Evolutionary conservation across 495 filamentous ascomycete species (phyloP).

Genomic region (Xanthoparmelia taractica): DNA sequence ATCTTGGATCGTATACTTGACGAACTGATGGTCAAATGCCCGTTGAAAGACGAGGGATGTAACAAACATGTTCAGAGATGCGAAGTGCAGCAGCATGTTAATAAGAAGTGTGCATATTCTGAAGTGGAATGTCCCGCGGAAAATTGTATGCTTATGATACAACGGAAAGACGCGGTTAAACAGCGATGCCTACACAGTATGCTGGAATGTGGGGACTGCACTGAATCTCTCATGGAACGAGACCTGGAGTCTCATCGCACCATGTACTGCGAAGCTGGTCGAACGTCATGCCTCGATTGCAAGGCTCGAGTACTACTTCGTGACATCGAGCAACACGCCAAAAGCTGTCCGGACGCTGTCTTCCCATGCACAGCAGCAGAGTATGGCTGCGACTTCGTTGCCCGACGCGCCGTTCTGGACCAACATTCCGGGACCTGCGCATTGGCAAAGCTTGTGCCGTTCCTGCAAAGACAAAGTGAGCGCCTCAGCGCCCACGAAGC

Average conservation of each 20-base stretch:
- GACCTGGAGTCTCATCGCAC: conserved; percentile 46
- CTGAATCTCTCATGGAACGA: conserved; percentile 46
- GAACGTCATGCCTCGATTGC: conserved; percentile 48
- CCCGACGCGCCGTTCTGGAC: conserved; percentile 42
- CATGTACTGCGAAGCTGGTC: conserved; percentile 11
- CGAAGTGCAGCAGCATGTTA: conserved; percentile 64
- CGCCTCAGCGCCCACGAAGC: conserved; percentile 50
- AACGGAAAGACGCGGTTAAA: conserved; percentile 45
- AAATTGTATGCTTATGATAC: conserved; percentile 38
- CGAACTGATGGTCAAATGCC: conserved; percentile 66
- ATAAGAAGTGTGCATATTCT: conserved; percentile 64
- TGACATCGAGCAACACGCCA: conserved; percentile 43
- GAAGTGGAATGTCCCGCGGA: conserved; percentile 55
- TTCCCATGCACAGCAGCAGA: conserved; percentile 47
- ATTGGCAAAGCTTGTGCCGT: conserved; percentile 51
- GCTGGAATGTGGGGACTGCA: conserved; percentile 48
- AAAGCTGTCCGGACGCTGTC: conserved; percentile 46
- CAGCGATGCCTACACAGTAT: conserved; percentile 51
- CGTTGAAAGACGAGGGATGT: conserved; percentile 56
- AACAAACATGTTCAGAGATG: conserved; percentile 52
- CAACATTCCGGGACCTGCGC: conserved; percentile 49
- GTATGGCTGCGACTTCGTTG: conserved; percentile 49
- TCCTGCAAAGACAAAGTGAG: conserved; percentile 49
- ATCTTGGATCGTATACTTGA: conserved; percentile 63
- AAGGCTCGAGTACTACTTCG: conserved; percentile 39